Conservation (phyloP, 495 filamentous ascomycete species). For the Tuber borchii region DNA sequence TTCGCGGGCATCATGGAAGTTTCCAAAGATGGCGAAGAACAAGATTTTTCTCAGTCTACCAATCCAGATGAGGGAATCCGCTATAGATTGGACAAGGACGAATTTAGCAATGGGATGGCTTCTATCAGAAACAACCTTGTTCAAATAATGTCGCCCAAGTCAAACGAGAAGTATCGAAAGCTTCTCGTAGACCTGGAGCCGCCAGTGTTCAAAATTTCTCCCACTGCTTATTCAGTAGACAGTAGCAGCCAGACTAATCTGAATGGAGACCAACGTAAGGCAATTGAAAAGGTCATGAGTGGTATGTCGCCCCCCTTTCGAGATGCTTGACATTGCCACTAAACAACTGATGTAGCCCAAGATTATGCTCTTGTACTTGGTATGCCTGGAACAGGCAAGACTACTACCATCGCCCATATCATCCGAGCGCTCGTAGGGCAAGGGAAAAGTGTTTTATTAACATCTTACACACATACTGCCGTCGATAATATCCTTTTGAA, state of each 20-base stretch:
- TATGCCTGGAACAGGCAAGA: conserved; percentile 98
- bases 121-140: conserved; percentile 87
- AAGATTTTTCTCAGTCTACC: conserved; percentile 18
- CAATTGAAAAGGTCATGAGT: conserved; percentile 89
- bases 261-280: conserved; percentile 78
- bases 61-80: conserved; percentile 52
- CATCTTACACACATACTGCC: conserved; percentile 93
- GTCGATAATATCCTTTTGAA: conserved; percentile 97
- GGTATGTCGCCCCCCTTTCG: conserved; percentile 39
- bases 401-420: conserved; percentile 94
- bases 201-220: conserved; percentile 63
- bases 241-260: conserved; percentile 51
- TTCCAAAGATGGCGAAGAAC: conserved; percentile 49
- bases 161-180: conserved; percentile 54
- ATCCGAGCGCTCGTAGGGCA: conserved; percentile 83
- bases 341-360: conserved; percentile 47
- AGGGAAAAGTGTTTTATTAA: conserved; percentile 84
- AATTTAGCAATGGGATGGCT: conserved; percentile 97
- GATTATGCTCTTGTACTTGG: conserved; percentile 93
- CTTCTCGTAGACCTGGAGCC: conserved; percentile 67
- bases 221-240: conserved; percentile 55
- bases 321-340: neutral
- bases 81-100: conserved; percentile 91
- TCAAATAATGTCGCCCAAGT: conserved; percentile 64
- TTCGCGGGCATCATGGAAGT: conserved; percentile 92